These are phyloP conservation scores for Blakeslea trispora DNA, from an alignment of 371 early-diverging fungal species.

Conservation along the genomic window DNA sequence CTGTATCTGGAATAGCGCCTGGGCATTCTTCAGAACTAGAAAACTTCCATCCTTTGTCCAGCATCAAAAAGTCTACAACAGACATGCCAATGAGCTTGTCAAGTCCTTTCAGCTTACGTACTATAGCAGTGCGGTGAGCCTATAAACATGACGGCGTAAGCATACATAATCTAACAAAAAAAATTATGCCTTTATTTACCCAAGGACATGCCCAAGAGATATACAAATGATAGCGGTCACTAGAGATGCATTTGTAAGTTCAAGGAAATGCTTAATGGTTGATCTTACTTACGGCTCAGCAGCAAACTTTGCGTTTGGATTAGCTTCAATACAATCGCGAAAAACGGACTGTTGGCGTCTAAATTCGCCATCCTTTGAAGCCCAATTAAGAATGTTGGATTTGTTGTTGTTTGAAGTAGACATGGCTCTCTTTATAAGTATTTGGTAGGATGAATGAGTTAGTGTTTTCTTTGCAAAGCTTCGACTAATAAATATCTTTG, in stretches of 20 bases:
- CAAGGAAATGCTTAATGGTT: not conserved
- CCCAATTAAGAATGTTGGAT: slow-evolving; percentile 69
- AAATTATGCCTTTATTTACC: slow-evolving; percentile 38
- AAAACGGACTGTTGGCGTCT: slow-evolving; percentile 84
- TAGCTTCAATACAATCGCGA: slow-evolving; percentile 66
- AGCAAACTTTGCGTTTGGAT: slow-evolving; percentile 65
- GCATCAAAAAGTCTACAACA: slow-evolving; percentile 82
- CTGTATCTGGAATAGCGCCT: slow-evolving; percentile 78
- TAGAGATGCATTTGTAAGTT: slow-evolving; percentile 14
- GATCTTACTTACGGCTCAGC: slow-evolving; percentile 66
- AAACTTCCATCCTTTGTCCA: slow-evolving; percentile 85
- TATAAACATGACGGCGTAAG: slow-evolving; percentile 11
- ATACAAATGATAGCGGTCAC: slow-evolving; percentile 78
- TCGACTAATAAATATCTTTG: slow-evolving; percentile 5
- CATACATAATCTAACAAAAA: slow-evolving; percentile 1
- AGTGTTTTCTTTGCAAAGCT: slow-evolving; percentile 5
- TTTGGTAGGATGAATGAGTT: not conserved
- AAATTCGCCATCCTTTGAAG: slow-evolving; percentile 83
- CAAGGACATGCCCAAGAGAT: slow-evolving; percentile 87
- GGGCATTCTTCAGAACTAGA: slow-evolving; percentile 68
- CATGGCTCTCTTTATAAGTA: slow-evolving; percentile 8
- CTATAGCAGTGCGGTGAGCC: slow-evolving; percentile 88
- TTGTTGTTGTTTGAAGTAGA: slow-evolving; percentile 15
- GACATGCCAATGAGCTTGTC: slow-evolving; percentile 79
- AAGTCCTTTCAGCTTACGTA: slow-evolving; percentile 86